Conservation (phyloP, 176 grass and related monocot species). For the Melocanna baccifera region DNA sequence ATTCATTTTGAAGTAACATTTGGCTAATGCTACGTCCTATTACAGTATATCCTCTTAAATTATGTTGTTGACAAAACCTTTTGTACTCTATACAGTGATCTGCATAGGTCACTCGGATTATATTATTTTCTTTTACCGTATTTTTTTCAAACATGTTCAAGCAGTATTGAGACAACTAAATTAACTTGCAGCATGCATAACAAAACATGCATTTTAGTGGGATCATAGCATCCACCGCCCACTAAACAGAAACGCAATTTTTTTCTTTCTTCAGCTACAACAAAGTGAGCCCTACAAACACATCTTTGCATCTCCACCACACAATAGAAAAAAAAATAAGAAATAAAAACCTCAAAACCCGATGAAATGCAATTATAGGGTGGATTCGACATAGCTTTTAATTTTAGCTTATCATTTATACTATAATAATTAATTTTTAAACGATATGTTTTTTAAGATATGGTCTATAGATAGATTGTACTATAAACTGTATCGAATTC, state of each 20-base stretch:
- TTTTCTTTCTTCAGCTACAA: neutral
- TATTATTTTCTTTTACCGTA: neutral
- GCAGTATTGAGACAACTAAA: neutral
- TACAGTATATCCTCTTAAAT: neutral
- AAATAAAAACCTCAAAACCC: neutral
- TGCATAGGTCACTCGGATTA: neutral
- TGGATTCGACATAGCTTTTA: too few relatives aligned
- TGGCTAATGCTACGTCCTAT: neutral
- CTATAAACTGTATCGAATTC: too few relatives aligned
- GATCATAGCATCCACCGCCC: neutral
- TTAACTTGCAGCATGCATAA: neutral
- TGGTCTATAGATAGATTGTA: too few relatives aligned
- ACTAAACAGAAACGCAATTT: neutral
- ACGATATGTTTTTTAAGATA: too few relatives aligned
- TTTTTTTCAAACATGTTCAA: neutral
- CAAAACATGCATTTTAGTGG: neutral
- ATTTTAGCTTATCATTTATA: too few relatives aligned
- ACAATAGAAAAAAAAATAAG: neutral
- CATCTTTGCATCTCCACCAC: slow-evolving; percentile 18
- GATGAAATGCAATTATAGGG: neutral
- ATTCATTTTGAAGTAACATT: neutral
- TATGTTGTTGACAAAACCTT: neutral
- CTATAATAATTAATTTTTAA: too few relatives aligned
- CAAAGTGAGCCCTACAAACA: slow-evolving; percentile 1
- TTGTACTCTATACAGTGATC: neutral